Evolutionary conservation across 139 green algal genomes (phyloP), one percentile per base, ranked within the genome.

Genomic region (Picochlorum sp.): DNA sequence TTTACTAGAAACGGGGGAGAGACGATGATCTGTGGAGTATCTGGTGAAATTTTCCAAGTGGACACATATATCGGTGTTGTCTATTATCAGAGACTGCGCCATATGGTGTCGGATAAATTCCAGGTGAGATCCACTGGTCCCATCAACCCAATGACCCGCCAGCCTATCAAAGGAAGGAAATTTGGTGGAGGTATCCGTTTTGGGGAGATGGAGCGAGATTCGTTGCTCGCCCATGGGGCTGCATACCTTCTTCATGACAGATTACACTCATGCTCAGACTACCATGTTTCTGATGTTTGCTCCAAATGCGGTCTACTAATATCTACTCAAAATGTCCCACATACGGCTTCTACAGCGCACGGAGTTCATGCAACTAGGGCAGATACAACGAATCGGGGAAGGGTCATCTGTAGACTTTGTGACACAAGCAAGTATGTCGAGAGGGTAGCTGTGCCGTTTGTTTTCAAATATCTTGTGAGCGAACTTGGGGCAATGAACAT

Each of bases 21-120:
- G 38, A 38, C 52, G 3, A 96, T 99, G 87, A 87, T 96, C 69
- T 96, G 83, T 57, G 93, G 93, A n/a, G 69, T 97, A 15, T 92
- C 89, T 3, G 93, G 93, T 4, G 78, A 90, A 70, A 84, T 90
- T 61, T 94, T 99, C 76, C 57, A 73, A 2, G 80, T 77, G 38
- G 89, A 98, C 71, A 98, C 98, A 67, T 99, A 87, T 79, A 85
- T 99, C 8, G 94, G 94, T 2, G 41, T 89, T 15, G 94, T 99
- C 34, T 98, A 98, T 80, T 99, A 98, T 77, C 88, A 98, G 80
- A 77, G 93, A 11, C 80, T 98, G 54, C 52, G 94, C 9, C 94
- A 99, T 79, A 99, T 99, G 94, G 94, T 99, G 31, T 90, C 78
- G 3, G 92, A 97, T 81, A 97, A 97, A 76, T 97, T 98, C 4